Conservation (phyloP, 768 basidiomycete genomes). For the Panaeolus cyanescens region DNA sequence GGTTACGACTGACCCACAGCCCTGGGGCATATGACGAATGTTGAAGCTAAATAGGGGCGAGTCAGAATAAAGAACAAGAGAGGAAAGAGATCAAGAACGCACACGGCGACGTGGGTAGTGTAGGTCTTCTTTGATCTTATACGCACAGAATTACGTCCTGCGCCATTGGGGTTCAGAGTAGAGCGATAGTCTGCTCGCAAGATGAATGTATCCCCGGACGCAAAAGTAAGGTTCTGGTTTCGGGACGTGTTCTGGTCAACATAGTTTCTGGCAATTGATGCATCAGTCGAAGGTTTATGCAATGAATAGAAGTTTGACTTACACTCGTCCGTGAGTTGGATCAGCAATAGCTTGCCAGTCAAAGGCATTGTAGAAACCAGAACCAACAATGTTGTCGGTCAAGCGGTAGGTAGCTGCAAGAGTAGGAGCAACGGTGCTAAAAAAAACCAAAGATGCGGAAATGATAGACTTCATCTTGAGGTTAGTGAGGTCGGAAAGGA, state of each 20-base stretch:
- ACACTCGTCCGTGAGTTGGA: constrained; percentile 67
- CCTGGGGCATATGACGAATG: constrained; percentile 35
- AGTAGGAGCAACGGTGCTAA: constrained; percentile 13
- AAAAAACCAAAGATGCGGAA: background rate
- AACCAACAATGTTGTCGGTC: constrained; percentile 43
- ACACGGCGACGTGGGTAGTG: constrained; percentile 53
- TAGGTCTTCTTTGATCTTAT: constrained; percentile 52
- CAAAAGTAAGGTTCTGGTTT: constrained; percentile 53
- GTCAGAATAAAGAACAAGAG: background rate
- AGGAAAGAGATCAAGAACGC: constrained; percentile 18
- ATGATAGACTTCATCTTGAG: background rate
- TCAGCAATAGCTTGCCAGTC: constrained; percentile 49
- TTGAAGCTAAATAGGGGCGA: constrained; percentile 26
- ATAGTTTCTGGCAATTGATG: constrained; percentile 32
- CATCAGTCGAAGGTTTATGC: background rate
- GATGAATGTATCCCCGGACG: constrained; percentile 49
- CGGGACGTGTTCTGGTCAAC: constrained; percentile 40
- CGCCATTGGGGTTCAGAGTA: constrained; percentile 40
- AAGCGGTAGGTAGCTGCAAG: constrained; percentile 42
- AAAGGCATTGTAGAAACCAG: constrained; percentile 52
- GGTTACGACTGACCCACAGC: constrained; percentile 34
- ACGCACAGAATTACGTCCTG: constrained; percentile 57
- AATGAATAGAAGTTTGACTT: constrained; percentile 19
- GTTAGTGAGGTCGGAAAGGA: background rate
- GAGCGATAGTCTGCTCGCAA: constrained; percentile 53